These are phyloP conservation scores for Cryptococcus sp. DNA, from an alignment of 1,284 basidiomycete species.

Conservation along the genomic window DNA sequence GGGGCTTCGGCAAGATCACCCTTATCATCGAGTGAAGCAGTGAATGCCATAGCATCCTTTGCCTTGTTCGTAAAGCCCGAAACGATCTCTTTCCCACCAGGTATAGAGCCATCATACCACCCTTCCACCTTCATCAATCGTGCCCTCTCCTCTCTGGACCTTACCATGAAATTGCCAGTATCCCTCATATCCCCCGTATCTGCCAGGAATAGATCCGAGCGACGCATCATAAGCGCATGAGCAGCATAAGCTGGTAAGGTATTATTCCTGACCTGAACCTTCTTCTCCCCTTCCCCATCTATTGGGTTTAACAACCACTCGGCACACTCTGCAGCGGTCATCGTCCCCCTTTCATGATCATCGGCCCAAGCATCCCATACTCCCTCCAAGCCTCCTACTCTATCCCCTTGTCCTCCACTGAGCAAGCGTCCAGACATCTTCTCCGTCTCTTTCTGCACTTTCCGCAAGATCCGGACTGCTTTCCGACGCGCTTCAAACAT, in stretches of 20 bases:
- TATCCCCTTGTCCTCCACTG: slow-evolving; percentile 11
- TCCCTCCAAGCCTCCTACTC: slow-evolving; percentile 29
- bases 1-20: slow-evolving; percentile 20
- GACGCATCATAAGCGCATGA: slow-evolving; percentile 69
- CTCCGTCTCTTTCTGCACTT: slow-evolving; percentile 37
- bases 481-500: slow-evolving; percentile 33
- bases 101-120: slow-evolving; percentile 51
- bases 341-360: slow-evolving; percentile 6
- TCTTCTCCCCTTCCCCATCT: neutral
- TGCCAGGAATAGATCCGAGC: slow-evolving; percentile 62
- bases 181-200: slow-evolving; percentile 57
- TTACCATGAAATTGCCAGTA: slow-evolving; percentile 62
- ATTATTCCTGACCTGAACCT: slow-evolving; percentile 11
- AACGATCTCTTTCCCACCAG: slow-evolving; percentile 49
- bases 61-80: slow-evolving; percentile 60
- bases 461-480: slow-evolving; percentile 32
- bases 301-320: slow-evolving; percentile 24
- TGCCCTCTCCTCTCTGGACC: slow-evolving; percentile 60
- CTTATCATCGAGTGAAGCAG: slow-evolving; percentile 25
- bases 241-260: slow-evolving; percentile 56
- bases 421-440: slow-evolving; percentile 27
- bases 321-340: slow-evolving; percentile 32
- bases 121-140: slow-evolving; percentile 56
- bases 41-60: slow-evolving; percentile 47
- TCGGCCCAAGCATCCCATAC: slow-evolving; percentile 28